Base-by-base conservation (phyloP, 345 rosid species). In the Sisymbrium altissimum region DNA sequence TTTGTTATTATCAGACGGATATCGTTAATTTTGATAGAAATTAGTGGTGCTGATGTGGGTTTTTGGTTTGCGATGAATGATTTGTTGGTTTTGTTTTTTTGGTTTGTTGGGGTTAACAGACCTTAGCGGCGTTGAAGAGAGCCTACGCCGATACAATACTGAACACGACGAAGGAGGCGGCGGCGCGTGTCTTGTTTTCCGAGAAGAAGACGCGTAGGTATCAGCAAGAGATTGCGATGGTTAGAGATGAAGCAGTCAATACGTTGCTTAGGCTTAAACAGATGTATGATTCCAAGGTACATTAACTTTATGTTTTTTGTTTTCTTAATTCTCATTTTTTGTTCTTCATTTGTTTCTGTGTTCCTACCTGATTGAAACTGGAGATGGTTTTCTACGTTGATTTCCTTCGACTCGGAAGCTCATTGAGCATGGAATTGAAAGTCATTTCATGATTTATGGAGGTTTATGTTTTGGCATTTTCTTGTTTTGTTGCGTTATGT, bases 91-190 rank as follows among this genome's bases (percentile, higher is more conserved):
- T 59, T 32, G 23, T 38, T 60, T 57, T 41, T 6, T 23, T n/a
- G n/a, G n/a, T n/a, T 58, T 39, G 53, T 52, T 58, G 39, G 59
- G 59, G 18, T 71, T 56, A 30, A 56, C 82, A 91, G 96, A 88
- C 85, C 77, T 78, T 87, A 75, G 83, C 83, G 64, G 95, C 96
- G 73, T 81, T 94, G 87, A 87, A 94, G 83, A 91, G 84, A 88
- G 98, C 96, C 9, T 94, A 91, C 66, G 98, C 98, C 68, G 97
- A 91, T 72, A 88, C 90, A 63, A 86, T 93, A 25, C 75, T 91
- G 74, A 91, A 88, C 72, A 84, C 92, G 23, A 90, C 96, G 27
- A 91, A 89, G 82, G 98, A 94, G 78, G 95, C 97, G 44, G 97
- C 97, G 74, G 91, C 87, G 46, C 86, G 93, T 75, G 85, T 89